Evolutionary conservation across 257 asterid species (phyloP), one percentile per base, ranked within the genome.

Genomic region (Solanum sparsipilum): DNA sequence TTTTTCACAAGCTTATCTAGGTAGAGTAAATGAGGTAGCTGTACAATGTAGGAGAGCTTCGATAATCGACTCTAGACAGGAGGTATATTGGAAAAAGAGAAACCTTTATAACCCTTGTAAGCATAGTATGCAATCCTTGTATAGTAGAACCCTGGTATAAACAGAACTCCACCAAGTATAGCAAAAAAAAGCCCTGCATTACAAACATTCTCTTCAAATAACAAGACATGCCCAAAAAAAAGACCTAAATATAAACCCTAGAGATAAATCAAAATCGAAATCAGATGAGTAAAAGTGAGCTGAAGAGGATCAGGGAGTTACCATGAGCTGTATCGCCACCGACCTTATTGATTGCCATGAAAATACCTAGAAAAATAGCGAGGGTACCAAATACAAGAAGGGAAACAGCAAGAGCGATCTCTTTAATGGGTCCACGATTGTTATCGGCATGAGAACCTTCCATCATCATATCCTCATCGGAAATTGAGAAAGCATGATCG

Each of bases 401-500:
- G 12, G 98, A 86, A 67, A 97, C 90, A 87, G 99, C 98, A 89
- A 97, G 98, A 13, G 94, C 94, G 98, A 97, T 96, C 98, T 97
- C 99, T 91, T 96, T 97, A 88, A 96, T 90, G 6, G 99, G 99
- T 11, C 98, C 99, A 85, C 93, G 94, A 93, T 95, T 93, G 91
- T 91, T 94, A 84, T 94, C 91, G 86, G 88, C 89, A 90, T 94
- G 96, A 4, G 98, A 89, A 73, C 98, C 88, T 16, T 91, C 99
- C 97, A 97, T 93, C 98, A 97, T 94, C 72, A 97, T 93, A 88
- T 97, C 99, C 89, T 97, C 99, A 86, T 97, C 99, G 84, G 99
- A 94, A 34, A 97, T 96, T 91, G 99, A 97, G 91, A 97, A 97
- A 9, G 99, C 95, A 90, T 96, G 99, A 94, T 96, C 99, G 23